Evolutionary conservation across 352 stramenopile genomes (phyloP).

Genomic region (Phytophthora macrochlamydospora): DNA sequence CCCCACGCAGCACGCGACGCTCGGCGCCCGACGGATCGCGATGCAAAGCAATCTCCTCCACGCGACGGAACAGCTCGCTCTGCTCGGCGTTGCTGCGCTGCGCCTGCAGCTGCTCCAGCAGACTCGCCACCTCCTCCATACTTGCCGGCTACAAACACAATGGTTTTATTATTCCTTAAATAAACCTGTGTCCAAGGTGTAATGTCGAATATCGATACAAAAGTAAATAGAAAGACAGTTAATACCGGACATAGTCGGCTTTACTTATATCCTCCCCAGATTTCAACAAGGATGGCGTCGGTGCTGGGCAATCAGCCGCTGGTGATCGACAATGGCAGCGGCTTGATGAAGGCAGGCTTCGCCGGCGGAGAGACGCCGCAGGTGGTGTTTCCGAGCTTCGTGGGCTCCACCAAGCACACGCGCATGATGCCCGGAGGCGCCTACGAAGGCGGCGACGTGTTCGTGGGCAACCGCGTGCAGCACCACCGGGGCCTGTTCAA

Average conservation of each 20-base stretch:
- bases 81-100: conserved; percentile 54
- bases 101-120: conserved; percentile 57
- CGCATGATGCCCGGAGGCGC: conserved; percentile 86
- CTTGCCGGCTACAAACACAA: too few species aligned
- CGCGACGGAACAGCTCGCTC: conserved; percentile 58
- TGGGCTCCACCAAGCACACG: conserved; percentile 77
- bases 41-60: conserved; percentile 69
- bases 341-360: conserved; percentile 84
- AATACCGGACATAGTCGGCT: too few species aligned
- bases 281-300: conserved; percentile 44
- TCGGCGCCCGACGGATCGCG: conserved; percentile 51
- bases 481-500: conserved; percentile 84
- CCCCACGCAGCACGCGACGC: conserved; percentile 44
- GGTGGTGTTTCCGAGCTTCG: conserved; percentile 79
- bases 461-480: conserved; percentile 79
- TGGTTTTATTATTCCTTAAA: neutral
- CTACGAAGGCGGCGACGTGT: conserved; percentile 77
- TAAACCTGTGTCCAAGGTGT: too few species aligned
- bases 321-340: conserved; percentile 89
- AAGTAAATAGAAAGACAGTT: neutral
- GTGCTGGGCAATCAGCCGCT: conserved; percentile 86
- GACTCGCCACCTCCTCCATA: conserved; percentile 44
- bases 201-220: neutral
- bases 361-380: conserved; percentile 77
- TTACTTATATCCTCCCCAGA: conserved; percentile 14